Evolutionary conservation across 345 rosid genomes (phyloP).

Genomic region (Rhizophora mangle): DNA sequence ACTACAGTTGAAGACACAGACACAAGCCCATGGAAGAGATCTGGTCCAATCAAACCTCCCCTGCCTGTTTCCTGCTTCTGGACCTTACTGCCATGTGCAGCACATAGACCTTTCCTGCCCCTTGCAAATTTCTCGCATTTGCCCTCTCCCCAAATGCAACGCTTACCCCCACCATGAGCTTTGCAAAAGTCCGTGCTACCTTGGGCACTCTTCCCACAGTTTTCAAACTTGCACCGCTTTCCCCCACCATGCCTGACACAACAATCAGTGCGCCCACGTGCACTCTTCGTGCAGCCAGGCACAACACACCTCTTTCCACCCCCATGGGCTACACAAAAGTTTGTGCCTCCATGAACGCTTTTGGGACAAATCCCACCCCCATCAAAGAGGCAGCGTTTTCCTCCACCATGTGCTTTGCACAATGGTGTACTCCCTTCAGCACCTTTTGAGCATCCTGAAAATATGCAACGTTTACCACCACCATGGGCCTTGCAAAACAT

Average conservation of each 20-base stretch:
- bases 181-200: slow-evolving; percentile 96
- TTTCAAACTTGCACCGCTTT: slow-evolving; percentile 60
- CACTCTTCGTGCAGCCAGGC: slow-evolving; percentile 83
- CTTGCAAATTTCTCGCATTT: slow-evolving; percentile 93
- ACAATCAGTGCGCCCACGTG: slow-evolving; percentile 93
- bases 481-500: slow-evolving; percentile 93
- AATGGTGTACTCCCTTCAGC: slow-evolving; percentile 96
- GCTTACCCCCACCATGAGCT: slow-evolving; percentile 94
- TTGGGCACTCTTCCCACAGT: slow-evolving; percentile 94
- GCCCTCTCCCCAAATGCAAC: slow-evolving; percentile 72
- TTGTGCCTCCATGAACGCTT: slow-evolving; percentile 93
- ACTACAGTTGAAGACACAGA: slow-evolving; percentile 50
- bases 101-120: slow-evolving; percentile 92
- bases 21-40: slow-evolving; percentile 88
- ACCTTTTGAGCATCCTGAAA: slow-evolving; percentile 85
- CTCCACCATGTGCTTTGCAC: slow-evolving; percentile 97
- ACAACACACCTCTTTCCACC: slow-evolving; percentile 95
- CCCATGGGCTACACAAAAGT: slow-evolving; percentile 92
- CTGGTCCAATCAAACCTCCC: slow-evolving; percentile 63
- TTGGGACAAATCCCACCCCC: slow-evolving; percentile 97
- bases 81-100: slow-evolving; percentile 77
- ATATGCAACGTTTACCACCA: slow-evolving; percentile 90
- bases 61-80: slow-evolving; percentile 44
- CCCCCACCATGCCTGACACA: slow-evolving; percentile 97
- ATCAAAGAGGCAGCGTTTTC: slow-evolving; percentile 82